A percentile compares a stretch with the other conserved stretches of the same genome.
phyloP scores from a whole-genome alignment of 1,284 basidiomycete genomes.

The Papiliotrema terrestris region DNA sequence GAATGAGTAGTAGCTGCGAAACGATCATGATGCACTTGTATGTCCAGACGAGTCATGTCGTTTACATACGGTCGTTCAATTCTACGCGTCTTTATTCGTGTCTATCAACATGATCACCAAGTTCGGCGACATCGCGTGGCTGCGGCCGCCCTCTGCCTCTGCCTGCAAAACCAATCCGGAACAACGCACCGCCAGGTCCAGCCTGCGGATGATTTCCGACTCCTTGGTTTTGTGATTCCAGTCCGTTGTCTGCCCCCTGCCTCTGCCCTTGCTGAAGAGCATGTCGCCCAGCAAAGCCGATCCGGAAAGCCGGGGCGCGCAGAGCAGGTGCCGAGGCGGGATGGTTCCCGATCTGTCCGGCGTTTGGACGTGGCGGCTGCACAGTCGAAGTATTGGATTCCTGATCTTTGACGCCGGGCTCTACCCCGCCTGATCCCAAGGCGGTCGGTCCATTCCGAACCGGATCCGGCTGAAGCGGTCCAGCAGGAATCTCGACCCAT shows the following conservation, averaged over 20 bases:
- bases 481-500: neutral
- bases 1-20: neutral
- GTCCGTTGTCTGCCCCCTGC: neutral
- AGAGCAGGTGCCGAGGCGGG: too few species aligned
- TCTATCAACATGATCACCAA: too few species aligned
- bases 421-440: too few species aligned
- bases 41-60: neutral
- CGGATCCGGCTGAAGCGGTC: too few species aligned
- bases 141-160: neutral
- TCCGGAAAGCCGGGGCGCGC: neutral
- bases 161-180: slow-evolving; percentile 6
- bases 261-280: neutral
- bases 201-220: neutral
- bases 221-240: neutral
- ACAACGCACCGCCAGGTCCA: neutral
- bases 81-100: too few species aligned
- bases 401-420: neutral
- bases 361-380: too few species aligned
- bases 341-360: too few species aligned
- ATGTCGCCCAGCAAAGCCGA: neutral
- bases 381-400: too few species aligned
- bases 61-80: too few species aligned
- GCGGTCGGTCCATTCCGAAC: too few species aligned
- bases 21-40: slow-evolving; percentile 13
- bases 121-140: neutral